These are phyloP conservation scores for Salix suchowensis DNA, from an alignment of 345 rosid species.

Conservation along the genomic window DNA sequence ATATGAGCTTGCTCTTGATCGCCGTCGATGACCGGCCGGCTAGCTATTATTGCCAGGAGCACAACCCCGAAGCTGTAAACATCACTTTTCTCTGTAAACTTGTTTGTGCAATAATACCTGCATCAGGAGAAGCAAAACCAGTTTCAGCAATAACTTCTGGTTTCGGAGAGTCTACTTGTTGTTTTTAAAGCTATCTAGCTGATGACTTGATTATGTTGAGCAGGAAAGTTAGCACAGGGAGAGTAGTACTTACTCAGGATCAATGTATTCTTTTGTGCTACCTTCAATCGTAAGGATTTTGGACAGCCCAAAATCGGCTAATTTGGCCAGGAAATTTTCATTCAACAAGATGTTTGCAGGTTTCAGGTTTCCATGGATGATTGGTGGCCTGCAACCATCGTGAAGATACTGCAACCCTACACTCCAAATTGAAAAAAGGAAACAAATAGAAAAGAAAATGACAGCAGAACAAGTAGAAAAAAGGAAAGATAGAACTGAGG, in stretches of 20 bases:
- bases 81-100: background rate
- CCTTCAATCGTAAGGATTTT: conserved; percentile 6
- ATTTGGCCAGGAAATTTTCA: conserved; percentile 10
- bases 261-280: conserved; percentile 15
- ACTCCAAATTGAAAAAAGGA: no score
- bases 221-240: no score
- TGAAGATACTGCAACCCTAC: conserved; percentile 17
- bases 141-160: no score
- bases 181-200: no score
- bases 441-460: no score
- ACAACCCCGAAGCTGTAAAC: no score
- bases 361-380: conserved; percentile 12
- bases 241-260: conserved; percentile 8
- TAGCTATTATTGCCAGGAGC: conserved; percentile 32
- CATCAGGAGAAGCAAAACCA: background rate
- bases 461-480: no score
- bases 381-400: conserved; percentile 12
- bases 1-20: conserved; percentile 9
- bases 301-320: conserved; percentile 15
- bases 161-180: background rate
- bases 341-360: conserved; percentile 10
- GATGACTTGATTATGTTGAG: no score
- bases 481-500: background rate
- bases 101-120: conserved; percentile 7
- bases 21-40: conserved; percentile 23